Conservation (phyloP, 768 basidiomycete genomes). For the Psilocybe cubensis region DNA sequence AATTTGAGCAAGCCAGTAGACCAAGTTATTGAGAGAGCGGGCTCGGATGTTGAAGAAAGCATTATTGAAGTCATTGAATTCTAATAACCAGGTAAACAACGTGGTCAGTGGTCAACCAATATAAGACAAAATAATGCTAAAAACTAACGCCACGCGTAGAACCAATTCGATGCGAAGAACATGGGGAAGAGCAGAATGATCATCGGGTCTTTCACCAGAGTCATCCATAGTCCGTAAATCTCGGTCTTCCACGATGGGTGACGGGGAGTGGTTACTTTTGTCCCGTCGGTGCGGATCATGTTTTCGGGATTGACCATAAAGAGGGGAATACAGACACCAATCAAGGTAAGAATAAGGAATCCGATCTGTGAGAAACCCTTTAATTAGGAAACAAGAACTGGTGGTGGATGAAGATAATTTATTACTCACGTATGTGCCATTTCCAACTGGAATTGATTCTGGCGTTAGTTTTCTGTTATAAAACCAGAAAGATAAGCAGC, state of each 20-base stretch:
- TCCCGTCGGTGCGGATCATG: constrained; percentile 78
- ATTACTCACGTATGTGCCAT: constrained; percentile 75
- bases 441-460: constrained; percentile 47
- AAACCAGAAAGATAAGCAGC: neutral
- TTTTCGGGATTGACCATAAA: constrained; percentile 73
- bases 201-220: constrained; percentile 70
- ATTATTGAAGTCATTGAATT: constrained; percentile 82
- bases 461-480: neutral
- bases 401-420: neutral
- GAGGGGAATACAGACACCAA: constrained; percentile 69
- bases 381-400: neutral
- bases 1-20: constrained; percentile 84
- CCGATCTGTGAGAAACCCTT: constrained; percentile 54
- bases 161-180: constrained; percentile 86
- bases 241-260: constrained; percentile 83
- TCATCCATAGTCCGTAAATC: constrained; percentile 67
- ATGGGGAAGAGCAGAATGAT: constrained; percentile 82
- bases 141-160: constrained; percentile 82
- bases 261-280: constrained; percentile 59
- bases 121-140: neutral
- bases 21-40: constrained; percentile 73
- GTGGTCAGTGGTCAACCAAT: constrained; percentile 18
- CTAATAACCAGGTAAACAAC: constrained; percentile 38
- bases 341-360: constrained; percentile 72
- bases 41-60: constrained; percentile 81